Base-by-base conservation (phyloP, 768 basidiomycete genomes). In the Suillus americanus region DNA sequence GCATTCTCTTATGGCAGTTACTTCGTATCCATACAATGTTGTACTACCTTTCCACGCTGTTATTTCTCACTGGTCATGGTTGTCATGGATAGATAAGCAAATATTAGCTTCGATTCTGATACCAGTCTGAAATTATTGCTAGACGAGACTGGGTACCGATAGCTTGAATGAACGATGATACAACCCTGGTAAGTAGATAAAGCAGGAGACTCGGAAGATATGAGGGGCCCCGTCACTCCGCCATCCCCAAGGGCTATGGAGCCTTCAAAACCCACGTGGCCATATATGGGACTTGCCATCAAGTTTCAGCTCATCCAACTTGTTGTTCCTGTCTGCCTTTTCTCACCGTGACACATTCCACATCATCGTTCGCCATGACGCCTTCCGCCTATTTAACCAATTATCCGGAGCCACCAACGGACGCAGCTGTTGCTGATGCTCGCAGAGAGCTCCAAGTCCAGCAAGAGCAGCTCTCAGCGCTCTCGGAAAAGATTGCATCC, bases 321-420 rank as follows among this genome's bases (percentile, higher is more conserved):
- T 14, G 64, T 64, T 65, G 62, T 64, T 67, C 65, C 62, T 55
- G 60, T 61, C 50, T 46, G 61, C 45, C 37, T 63, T 65, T 57
- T 45, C 60, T 60, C 53, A 50, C 64, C 63, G 56, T 46, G 40
- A 61, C 35, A 41, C 40, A 59, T 41, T 37, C 28, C 57, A 59
- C 38, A 30, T 25, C 12, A 48, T 57, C 33, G 63, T 61, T 46
- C 55, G 35, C 71, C 54, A 66, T 69, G 50, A 59, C 55, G 68
- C 66, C 70, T 64, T 70, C 61, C 62, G 41, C 51, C 65, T 64
- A 68, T 63, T 46, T 61, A 60, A 64, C 73, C 60, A 37, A 65
- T 38, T 82, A 83, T 65, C 77, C 80, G 40, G 87, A 90, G 61
- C 88, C 88, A 3, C 88, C 89, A 7, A 91, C 89, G 0, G 76